A percentile compares a stretch with the other conserved stretches of the same genome.
phyloP scores from a whole-genome alignment of 352 stramenopile species.

The Pythium aquatile region DNA sequence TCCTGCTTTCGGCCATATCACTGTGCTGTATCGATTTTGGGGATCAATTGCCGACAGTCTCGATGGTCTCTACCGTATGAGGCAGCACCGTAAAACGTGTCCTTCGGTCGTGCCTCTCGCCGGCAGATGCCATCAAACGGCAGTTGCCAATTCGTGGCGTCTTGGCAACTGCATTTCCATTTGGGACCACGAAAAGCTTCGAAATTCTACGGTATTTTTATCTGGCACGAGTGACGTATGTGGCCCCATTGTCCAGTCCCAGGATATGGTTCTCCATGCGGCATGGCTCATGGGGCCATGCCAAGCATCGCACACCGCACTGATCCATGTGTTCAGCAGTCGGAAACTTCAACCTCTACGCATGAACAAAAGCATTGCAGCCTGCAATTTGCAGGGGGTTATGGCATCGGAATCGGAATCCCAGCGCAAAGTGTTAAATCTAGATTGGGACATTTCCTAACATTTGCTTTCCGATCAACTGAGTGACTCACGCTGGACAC shows the following conservation, averaged over 20 bases:
- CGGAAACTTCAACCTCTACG: neutral
- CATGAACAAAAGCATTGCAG: too few species aligned
- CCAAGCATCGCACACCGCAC: neutral
- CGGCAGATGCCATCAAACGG: neutral
- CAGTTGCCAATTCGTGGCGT: slow-evolving; percentile 4
- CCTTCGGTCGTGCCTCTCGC: neutral
- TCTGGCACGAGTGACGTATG: neutral
- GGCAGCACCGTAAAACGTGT: neutral
- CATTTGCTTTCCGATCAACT: neutral
- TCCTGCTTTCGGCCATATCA: neutral
- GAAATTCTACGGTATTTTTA: slow-evolving; percentile 1
- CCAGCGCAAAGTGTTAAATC: neutral
- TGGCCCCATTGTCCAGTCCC: slow-evolving; percentile 1
- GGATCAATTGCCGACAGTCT: too few species aligned
- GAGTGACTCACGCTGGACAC: slow-evolving; percentile 4
- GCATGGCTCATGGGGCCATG: too few species aligned
- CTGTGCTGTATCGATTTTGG: too few species aligned
- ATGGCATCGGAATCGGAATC: neutral
- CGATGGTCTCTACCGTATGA: neutral
- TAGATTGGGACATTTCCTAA: slow-evolving; percentile 6
- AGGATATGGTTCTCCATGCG: neutral
- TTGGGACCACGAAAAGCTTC: slow-evolving; percentile 1
- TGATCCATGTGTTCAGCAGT: slow-evolving; percentile 1
- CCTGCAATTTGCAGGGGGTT: too few species aligned
- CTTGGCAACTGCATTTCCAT: slow-evolving; percentile 1